These are phyloP conservation scores for Neodidymelliopsis sp. DNA, from an alignment of 2,329 filamentous ascomycete species.

Conservation along the genomic window DNA sequence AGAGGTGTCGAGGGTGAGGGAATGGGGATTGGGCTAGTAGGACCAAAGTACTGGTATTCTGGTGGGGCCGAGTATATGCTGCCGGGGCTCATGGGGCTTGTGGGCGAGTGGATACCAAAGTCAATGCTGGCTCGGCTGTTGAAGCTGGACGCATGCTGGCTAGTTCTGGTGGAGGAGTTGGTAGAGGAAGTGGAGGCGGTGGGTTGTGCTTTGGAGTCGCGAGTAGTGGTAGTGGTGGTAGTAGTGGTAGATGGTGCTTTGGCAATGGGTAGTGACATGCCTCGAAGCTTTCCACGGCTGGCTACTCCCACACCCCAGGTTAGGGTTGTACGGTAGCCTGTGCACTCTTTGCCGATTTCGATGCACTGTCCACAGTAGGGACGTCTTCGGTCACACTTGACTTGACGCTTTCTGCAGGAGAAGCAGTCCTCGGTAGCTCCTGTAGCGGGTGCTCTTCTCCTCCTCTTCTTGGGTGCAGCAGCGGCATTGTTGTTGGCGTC, in stretches of 20 bases:
- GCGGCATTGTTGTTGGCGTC: slow-evolving; percentile 37
- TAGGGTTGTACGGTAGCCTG: slow-evolving; percentile 94
- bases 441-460: slow-evolving; percentile 85
- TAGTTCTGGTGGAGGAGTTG: slow-evolving; percentile 25
- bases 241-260: slow-evolving; percentile 49
- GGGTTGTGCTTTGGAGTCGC: slow-evolving; percentile 41
- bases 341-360: slow-evolving; percentile 89
- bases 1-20: slow-evolving; percentile 46
- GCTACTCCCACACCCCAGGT: slow-evolving; percentile 97
- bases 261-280: slow-evolving; percentile 75
- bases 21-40: slow-evolving; percentile 52
- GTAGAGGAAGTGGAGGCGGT: slow-evolving; percentile 29
- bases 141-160: slow-evolving; percentile 37
- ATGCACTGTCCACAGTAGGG: slow-evolving; percentile 96
- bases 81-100: slow-evolving; percentile 45
- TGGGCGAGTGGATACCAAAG: slow-evolving; percentile 44
- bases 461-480: slow-evolving; percentile 66
- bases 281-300: slow-evolving; percentile 91
- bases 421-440: slow-evolving; percentile 96
- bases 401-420: slow-evolving; percentile 81
- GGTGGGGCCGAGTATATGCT: slow-evolving; percentile 44
- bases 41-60: slow-evolving; percentile 48
- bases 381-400: slow-evolving; percentile 87
- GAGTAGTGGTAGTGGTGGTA: slow-evolving; percentile 32
- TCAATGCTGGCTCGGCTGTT: slow-evolving; percentile 44